These are phyloP conservation scores for Elasticomyces elasticus DNA, from an alignment of 495 filamentous ascomycete species.

Conservation along the genomic window DNA sequence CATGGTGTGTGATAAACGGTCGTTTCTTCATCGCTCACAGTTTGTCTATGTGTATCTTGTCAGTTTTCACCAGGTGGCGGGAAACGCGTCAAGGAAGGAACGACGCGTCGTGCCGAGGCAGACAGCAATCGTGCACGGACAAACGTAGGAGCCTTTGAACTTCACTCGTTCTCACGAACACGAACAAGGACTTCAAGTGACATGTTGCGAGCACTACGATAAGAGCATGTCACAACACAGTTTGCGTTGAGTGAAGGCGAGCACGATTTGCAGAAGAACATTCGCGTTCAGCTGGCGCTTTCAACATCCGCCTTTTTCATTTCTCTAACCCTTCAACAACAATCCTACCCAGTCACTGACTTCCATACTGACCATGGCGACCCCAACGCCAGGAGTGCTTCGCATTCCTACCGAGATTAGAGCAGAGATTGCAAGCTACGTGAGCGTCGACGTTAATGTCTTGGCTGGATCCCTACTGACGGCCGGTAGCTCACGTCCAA, in stretches of 20 bases:
- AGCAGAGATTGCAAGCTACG: neutral
- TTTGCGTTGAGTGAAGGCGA: no score
- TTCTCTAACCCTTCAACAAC: no score
- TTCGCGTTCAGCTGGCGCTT: no score
- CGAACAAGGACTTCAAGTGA: no score
- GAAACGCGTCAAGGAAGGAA: neutral
- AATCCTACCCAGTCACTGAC: no score
- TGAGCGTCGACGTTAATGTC: neutral
- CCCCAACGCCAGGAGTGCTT: neutral
- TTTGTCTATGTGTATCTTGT: neutral
- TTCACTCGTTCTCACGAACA: no score
- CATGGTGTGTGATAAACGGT: neutral
- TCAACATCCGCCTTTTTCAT: no score
- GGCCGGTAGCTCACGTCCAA: neutral
- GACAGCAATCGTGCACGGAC: neutral
- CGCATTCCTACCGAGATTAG: neutral
- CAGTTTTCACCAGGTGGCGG: neutral
- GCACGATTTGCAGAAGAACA: no score
- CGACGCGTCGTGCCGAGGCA: conserved; percentile 1
- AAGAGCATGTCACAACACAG: no score
- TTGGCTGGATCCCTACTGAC: neutral
- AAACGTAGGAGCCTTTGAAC: no score
- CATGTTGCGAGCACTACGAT: no score
- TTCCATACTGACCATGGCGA: no score
- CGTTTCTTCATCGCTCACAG: neutral